Evolutionary conservation across 768 basidiomycete species (phyloP).

Genomic region (Phanerochaete carnosa): DNA sequence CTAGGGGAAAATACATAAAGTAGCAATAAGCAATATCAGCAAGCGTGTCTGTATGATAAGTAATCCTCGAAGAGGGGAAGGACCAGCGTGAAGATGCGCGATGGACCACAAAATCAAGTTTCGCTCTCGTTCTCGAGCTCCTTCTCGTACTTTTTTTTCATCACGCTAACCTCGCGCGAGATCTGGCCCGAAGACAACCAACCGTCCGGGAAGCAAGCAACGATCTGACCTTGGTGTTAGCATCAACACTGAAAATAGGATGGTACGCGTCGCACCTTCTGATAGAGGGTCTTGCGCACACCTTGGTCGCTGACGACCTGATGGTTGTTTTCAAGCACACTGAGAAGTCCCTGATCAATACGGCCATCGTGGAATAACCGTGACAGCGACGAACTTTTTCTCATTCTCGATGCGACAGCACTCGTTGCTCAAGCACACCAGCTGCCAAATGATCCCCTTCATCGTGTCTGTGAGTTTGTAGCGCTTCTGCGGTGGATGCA

Average conservation of each 20-base stretch:
- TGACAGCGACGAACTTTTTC: conserved; percentile 45
- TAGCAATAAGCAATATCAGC: conserved; percentile 3
- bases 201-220: conserved; percentile 75
- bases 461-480: conserved; percentile 79
- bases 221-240: conserved; percentile 44
- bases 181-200: conserved; percentile 88
- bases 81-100: background rate
- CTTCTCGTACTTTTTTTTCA: conserved; percentile 80
- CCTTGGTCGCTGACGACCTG: conserved; percentile 80
- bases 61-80: background rate
- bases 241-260: background rate
- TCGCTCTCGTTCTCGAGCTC: conserved; percentile 56
- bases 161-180: conserved; percentile 83
- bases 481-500: conserved; percentile 70
- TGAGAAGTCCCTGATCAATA: conserved; percentile 15
- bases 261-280: conserved; percentile 47
- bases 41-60: background rate
- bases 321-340: conserved; percentile 59
- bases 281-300: conserved; percentile 74
- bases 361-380: background rate
- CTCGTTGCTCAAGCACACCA: conserved; percentile 81
- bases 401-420: conserved; percentile 68
- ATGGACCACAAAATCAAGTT: background rate
- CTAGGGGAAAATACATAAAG: conserved; percentile 6
- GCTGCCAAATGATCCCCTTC: conserved; percentile 77